Evolutionary conservation across 768 basidiomycete species (phyloP).

Genomic region (Trametes villosa): DNA sequence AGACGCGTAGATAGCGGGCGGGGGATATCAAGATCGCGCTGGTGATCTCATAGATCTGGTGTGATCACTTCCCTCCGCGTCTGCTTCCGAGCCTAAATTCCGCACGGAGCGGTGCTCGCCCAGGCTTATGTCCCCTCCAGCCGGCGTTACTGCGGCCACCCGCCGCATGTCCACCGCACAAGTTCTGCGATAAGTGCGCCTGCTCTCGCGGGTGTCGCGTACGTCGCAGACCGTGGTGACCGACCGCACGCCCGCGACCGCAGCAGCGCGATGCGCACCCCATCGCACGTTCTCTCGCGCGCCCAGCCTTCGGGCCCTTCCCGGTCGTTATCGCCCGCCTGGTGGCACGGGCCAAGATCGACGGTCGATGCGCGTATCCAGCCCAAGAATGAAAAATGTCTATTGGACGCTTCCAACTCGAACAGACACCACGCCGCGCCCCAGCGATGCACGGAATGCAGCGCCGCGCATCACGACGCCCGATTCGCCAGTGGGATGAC

Average conservation of each 20-base stretch:
- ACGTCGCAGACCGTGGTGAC: no score
- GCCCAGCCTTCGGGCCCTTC: conserved; percentile 5
- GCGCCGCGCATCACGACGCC: conserved; percentile 38
- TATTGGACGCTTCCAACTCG: conserved; percentile 2
- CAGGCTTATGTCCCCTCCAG: conserved; percentile 15
- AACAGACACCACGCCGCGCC: conserved; percentile 4
- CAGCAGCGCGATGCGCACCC: neutral
- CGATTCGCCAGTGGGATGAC: conserved; percentile 69
- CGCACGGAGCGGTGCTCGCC: conserved; percentile 13
- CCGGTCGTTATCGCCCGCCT: conserved; percentile 3
- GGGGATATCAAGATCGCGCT: conserved; percentile 22
- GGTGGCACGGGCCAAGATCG: conserved; percentile 3
- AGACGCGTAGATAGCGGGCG: conserved; percentile 21
- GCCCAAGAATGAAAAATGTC: conserved; percentile 11
- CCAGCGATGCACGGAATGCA: neutral
- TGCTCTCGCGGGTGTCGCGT: no score
- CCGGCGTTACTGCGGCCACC: conserved; percentile 40
- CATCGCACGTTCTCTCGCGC: conserved; percentile 14
- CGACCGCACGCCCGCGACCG: neutral
- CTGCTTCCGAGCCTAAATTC: conserved; percentile 17
- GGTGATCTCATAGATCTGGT: conserved; percentile 23
- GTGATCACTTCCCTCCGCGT: neutral
- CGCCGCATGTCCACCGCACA: conserved; percentile 36
- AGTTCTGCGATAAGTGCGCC: no score
- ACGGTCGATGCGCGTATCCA: conserved; percentile 2